A percentile compares a stretch with the other conserved stretches of the same genome.
These are phyloP conservation scores for Obelidium mucronatum DNA, from an alignment of 192 early-diverging fungal species.

Conservation along the genomic window DNA sequence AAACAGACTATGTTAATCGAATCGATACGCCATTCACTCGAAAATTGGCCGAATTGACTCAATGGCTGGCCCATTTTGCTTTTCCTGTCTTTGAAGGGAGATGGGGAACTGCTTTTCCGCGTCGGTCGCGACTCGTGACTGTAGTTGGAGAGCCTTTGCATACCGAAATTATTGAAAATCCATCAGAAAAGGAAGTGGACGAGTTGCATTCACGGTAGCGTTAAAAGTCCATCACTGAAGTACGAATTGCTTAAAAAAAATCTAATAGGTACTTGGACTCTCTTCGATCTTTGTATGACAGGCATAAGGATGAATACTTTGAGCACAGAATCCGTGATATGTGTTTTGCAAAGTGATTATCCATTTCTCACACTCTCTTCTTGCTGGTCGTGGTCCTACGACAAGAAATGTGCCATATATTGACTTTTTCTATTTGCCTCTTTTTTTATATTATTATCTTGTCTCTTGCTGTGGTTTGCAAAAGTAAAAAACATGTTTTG, in stretches of 20 bases:
- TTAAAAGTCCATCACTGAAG: neutral
- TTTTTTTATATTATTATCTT: too few relatives aligned
- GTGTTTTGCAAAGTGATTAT: too few relatives aligned
- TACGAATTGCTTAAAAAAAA: too few relatives aligned
- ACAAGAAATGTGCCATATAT: too few relatives aligned
- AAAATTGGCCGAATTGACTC: slow-evolving; percentile 12
- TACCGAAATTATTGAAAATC: neutral
- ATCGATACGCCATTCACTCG: slow-evolving; percentile 40
- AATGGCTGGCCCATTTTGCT: slow-evolving; percentile 34
- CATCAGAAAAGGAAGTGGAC: slow-evolving; percentile 24
- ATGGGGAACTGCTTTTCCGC: slow-evolving; percentile 31
- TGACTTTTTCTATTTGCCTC: too few relatives aligned
- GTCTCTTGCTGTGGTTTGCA: too few relatives aligned
- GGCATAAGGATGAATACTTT: slow-evolving; percentile 45
- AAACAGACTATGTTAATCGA: slow-evolving; percentile 38
- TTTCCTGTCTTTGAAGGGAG: slow-evolving; percentile 33
- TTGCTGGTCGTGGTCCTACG: too few relatives aligned
- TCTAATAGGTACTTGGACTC: slow-evolving; percentile 39
- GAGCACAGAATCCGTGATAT: slow-evolving; percentile 41
- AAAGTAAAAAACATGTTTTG: too few relatives aligned
- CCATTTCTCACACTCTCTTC: too few relatives aligned
- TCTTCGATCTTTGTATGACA: slow-evolving; percentile 34
- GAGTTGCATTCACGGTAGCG: slow-evolving; percentile 19
- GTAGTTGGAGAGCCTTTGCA: slow-evolving; percentile 30
- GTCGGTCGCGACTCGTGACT: slow-evolving; percentile 16